Evolutionary conservation across 169 alveolate species (phyloP).

Genomic region (Eimeria mitis): DNA sequence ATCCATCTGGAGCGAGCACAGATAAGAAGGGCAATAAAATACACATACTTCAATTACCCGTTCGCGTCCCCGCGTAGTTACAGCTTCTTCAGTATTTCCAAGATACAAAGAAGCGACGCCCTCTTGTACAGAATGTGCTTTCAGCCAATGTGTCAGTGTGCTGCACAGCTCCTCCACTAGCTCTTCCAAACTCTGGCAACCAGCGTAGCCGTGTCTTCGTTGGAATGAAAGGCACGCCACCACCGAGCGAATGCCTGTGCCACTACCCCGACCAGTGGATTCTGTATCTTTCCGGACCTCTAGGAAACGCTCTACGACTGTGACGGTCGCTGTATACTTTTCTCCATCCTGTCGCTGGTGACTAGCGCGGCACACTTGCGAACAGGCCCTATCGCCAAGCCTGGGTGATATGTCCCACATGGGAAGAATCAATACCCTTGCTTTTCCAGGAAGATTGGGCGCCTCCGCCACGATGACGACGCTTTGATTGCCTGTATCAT

Average conservation of each 20-base stretch:
- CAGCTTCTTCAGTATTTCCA: not conserved
- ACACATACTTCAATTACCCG: slow-evolving; percentile 33
- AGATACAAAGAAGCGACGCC: not conserved
- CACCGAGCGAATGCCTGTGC: not conserved
- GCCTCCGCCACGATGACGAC: slow-evolving; percentile 40
- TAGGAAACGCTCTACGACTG: not conserved
- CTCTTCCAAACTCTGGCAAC: not conserved
- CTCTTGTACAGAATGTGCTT: not conserved
- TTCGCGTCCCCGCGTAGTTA: not conserved
- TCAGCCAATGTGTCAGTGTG: slow-evolving; percentile 11
- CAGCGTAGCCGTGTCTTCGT: not conserved
- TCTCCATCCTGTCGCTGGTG: not conserved
- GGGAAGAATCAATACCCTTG: slow-evolving; percentile 60
- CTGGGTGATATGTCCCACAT: slow-evolving; percentile 22
- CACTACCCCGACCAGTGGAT: not conserved
- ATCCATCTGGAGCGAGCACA: not conserved
- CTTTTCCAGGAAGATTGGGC: slow-evolving; percentile 8
- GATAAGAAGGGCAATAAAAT: slow-evolving; percentile 28
- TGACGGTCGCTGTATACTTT: not conserved
- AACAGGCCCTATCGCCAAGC: not conserved
- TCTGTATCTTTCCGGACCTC: not conserved
- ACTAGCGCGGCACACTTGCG: not conserved
- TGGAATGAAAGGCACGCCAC: slow-evolving; percentile 34
- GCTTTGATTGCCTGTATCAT: not conserved
- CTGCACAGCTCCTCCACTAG: slow-evolving; percentile 8